phyloP scores from a whole-genome alignment of 441 rosid species.

The Daphne laureola region DNA sequence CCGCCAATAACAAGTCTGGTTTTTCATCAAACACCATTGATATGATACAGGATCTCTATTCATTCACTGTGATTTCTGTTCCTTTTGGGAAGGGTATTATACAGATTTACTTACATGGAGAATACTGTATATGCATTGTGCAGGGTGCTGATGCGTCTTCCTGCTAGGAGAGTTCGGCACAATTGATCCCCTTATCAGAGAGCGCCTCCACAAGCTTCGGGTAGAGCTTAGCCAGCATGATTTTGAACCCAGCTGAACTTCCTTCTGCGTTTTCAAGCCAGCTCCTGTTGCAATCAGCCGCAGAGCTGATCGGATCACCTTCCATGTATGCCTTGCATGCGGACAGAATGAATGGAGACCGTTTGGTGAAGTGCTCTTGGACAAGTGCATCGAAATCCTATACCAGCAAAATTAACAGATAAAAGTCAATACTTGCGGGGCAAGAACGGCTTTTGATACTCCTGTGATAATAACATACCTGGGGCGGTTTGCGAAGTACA shows the following conservation, averaged over 20 bases:
- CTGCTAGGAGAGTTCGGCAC: slow-evolving; percentile 31
- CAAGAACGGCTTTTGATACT: too few species aligned
- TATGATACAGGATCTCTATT: slow-evolving; percentile 15
- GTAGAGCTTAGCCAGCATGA: slow-evolving; percentile 79
- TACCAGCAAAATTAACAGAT: slow-evolving; percentile 9
- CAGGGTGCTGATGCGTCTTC: slow-evolving; percentile 13
- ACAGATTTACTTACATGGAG: slow-evolving; percentile 9
- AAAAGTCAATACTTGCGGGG: background rate
- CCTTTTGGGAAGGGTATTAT: slow-evolving; percentile 2
- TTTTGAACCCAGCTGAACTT: slow-evolving; percentile 81
- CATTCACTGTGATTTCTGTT: background rate
- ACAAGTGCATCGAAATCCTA: slow-evolving; percentile 86
- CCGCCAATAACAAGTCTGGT: background rate
- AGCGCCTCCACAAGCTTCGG: slow-evolving; percentile 73
- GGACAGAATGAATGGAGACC: slow-evolving; percentile 33
- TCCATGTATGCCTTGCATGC: slow-evolving; percentile 75
- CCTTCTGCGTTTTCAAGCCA: slow-evolving; percentile 31
- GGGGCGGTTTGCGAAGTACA: slow-evolving; percentile 60
- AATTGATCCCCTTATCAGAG: slow-evolving; percentile 55
- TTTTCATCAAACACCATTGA: slow-evolving; percentile 19
- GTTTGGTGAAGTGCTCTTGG: slow-evolving; percentile 55
- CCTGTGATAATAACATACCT: slow-evolving; percentile 32
- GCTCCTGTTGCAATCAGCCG: slow-evolving; percentile 15
- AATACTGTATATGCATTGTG: background rate
- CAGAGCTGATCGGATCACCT: slow-evolving; percentile 52